These are phyloP conservation scores for Acanthochlamys bracteata DNA, from an alignment of 106 monocot species.

Conservation along the genomic window DNA sequence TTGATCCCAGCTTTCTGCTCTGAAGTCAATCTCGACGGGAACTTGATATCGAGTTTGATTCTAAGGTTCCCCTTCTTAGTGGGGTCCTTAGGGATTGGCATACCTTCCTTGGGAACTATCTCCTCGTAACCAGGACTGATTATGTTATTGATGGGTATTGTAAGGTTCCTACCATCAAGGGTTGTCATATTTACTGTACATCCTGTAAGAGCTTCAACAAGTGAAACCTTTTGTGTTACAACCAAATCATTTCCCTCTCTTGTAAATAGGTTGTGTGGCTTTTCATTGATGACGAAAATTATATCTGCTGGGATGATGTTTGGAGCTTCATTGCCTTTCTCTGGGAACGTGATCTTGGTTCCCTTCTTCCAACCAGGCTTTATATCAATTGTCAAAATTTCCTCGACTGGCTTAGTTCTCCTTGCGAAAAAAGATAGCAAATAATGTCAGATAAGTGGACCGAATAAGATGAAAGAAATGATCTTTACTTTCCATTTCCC, in stretches of 20 bases:
- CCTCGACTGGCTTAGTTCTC: slow-evolving; percentile 37
- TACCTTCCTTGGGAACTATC: slow-evolving; percentile 41
- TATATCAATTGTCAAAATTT: slow-evolving; percentile 41
- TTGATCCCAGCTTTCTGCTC: slow-evolving; percentile 40
- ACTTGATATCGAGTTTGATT: slow-evolving; percentile 51
- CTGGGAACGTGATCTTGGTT: slow-evolving; percentile 54
- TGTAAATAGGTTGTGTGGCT: slow-evolving; percentile 33
- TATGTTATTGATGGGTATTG: slow-evolving; percentile 20
- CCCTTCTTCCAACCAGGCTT: slow-evolving; percentile 61
- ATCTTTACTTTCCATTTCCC: no score
- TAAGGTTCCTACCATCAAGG: slow-evolving; percentile 39
- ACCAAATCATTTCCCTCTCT: slow-evolving; percentile 57
- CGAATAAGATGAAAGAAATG: no score
- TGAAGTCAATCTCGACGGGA: slow-evolving; percentile 30
- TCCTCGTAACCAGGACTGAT: slow-evolving; percentile 45
- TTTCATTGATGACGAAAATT: slow-evolving; percentile 45
- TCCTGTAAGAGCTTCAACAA: slow-evolving; percentile 44
- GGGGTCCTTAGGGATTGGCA: slow-evolving; percentile 43
- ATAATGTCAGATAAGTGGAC: no score
- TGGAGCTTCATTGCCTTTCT: slow-evolving; percentile 48
- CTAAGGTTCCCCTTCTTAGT: slow-evolving; percentile 40
- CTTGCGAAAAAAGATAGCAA: slow-evolving; percentile 19
- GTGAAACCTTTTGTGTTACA: slow-evolving; percentile 29
- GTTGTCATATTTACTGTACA: slow-evolving; percentile 31
- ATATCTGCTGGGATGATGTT: slow-evolving; percentile 32